Evolutionary conservation across 2,329 filamentous ascomycete genomes (phyloP).

Genomic region (Colletotrichum aenigma): DNA sequence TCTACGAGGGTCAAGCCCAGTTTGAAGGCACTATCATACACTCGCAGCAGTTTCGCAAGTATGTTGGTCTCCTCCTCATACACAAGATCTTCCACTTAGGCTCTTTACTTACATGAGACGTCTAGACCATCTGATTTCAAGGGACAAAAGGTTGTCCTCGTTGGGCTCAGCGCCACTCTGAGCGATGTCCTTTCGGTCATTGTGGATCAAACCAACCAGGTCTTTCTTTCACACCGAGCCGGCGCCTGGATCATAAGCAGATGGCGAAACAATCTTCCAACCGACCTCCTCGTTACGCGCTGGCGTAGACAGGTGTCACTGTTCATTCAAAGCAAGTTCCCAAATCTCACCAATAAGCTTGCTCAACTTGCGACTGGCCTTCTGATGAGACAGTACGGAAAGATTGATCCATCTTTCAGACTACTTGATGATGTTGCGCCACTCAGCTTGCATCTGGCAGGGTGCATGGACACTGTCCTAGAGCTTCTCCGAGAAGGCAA

Average conservation of each 20-base stretch:
- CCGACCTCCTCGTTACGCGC: constrained; percentile 36
- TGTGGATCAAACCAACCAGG: constrained; percentile 35
- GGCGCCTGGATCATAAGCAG: constrained; percentile 39
- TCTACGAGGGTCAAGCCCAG: constrained; percentile 35
- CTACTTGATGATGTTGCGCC: constrained; percentile 24
- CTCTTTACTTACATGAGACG: fast-evolving
- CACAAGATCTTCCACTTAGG: fast-evolving
- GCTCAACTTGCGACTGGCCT: constrained; percentile 2
- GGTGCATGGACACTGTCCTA: constrained; percentile 29
- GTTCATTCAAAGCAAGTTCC: constrained; percentile 27
- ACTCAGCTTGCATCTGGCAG: constrained; percentile 20
- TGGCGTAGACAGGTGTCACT: constrained; percentile 33
- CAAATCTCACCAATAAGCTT: constrained; percentile 7
- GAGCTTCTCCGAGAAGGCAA: constrained; percentile 28
- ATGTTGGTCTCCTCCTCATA: not conserved
- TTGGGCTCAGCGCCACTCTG: constrained; percentile 45
- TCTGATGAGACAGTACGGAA: constrained; percentile 11
- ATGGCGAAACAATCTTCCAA: constrained; percentile 34
- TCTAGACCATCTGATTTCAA: constrained; percentile 36
- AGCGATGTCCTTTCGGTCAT: constrained; percentile 39
- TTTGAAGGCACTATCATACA: constrained; percentile 45
- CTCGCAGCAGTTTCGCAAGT: constrained; percentile 38
- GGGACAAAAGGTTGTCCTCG: constrained; percentile 45
- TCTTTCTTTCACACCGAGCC: constrained; percentile 45
- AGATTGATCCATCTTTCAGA: constrained; percentile 33